Base-by-base conservation (phyloP, 441 rosid species). In the Dalechampia spathulata region DNA sequence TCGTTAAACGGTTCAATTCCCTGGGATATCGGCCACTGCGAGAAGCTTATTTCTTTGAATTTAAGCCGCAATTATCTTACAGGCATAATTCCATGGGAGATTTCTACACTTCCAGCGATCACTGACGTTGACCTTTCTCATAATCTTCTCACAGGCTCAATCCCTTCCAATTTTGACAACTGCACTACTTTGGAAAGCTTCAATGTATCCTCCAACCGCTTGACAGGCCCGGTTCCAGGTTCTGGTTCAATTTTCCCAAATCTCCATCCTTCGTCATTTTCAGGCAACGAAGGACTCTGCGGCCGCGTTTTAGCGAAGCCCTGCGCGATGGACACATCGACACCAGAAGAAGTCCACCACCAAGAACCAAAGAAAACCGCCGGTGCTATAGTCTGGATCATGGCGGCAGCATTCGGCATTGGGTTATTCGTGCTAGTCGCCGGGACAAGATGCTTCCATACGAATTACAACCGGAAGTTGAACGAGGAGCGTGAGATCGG, bases 31-130 rank as follows among this genome's bases (percentile, higher is more conserved):
- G 83, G 79, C 38, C 96, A 82, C 52, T 92, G 99, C 56, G 81
- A 68, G 68, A 92, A 82, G 95, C 96, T 92, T 8, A 60, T 86
- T 47, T 38, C 25, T 19, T 72, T 92, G 60, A 83, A 89, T 57
- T 66, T 92, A 46, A 87, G 97, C 62, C 61, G 69, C 43, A 92
- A 92, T 58, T 73, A 74, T 44, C 82, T 92, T 34, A 51, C 82
- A 7, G 99, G 97, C 1, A 82, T 78, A 27, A 92, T 92, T n/a
- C 97, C 99, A 0, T 75, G 83, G 92, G 92, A 89, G 63, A 85
- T 92, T 6, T 89, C 99, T 1, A 57, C 78, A 1, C 83, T 92
- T 38, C 95, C 88, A 0, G 69, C 80, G 0, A 81, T 92, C 44
- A 77, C 92, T 4, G 88, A 73, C 44, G 78, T 89, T 8, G 99